Conservation (phyloP, 2,329 filamentous ascomycete genomes). For the Aureobasidium sp. region DNA sequence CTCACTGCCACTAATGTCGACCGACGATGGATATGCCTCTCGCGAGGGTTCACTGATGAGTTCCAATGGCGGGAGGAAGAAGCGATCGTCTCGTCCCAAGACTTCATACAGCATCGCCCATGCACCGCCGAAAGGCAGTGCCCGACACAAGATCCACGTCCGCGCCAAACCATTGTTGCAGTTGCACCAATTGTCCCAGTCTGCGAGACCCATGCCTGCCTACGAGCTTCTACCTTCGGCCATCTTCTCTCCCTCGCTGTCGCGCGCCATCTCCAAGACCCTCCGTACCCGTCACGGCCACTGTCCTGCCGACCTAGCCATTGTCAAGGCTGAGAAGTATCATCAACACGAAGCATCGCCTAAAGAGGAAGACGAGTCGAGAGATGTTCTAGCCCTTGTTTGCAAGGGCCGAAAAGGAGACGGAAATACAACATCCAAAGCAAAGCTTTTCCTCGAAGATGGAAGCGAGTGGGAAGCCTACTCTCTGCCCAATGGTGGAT, state of each 20-base stretch:
- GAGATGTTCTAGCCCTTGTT: slow-evolving; percentile 59
- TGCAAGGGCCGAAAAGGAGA: slow-evolving; percentile 41
- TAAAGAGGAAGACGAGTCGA: slow-evolving; percentile 43
- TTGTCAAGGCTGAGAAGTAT: slow-evolving; percentile 65
- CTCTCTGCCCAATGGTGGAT: slow-evolving; percentile 35
- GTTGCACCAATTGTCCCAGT: slow-evolving; percentile 55
- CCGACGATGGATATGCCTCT: slow-evolving; percentile 26
- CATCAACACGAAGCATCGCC: slow-evolving; percentile 34
- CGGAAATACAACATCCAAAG: slow-evolving; percentile 49
- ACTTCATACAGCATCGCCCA: slow-evolving; percentile 61
- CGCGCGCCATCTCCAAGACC: slow-evolving; percentile 53
- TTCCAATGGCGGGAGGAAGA: slow-evolving; percentile 13
- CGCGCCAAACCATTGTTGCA: slow-evolving; percentile 63
- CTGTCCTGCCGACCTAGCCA: slow-evolving; percentile 59
- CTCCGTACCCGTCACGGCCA: slow-evolving; percentile 56
- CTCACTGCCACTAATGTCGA: slow-evolving; percentile 22
- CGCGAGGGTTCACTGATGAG: slow-evolving; percentile 19
- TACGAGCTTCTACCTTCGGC: slow-evolving; percentile 61
- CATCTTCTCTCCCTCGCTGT: slow-evolving; percentile 49
- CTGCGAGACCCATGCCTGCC: slow-evolving; percentile 55
- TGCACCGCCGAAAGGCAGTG: slow-evolving; percentile 50
- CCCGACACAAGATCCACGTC: slow-evolving; percentile 53
- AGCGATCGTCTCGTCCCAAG: slow-evolving; percentile 37
- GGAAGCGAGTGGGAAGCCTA: slow-evolving; percentile 38
- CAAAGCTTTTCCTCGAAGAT: slow-evolving; percentile 56